These are phyloP conservation scores for Hydnum rufescens DNA, from an alignment of 768 basidiomycete genomes.

Conservation along the genomic window DNA sequence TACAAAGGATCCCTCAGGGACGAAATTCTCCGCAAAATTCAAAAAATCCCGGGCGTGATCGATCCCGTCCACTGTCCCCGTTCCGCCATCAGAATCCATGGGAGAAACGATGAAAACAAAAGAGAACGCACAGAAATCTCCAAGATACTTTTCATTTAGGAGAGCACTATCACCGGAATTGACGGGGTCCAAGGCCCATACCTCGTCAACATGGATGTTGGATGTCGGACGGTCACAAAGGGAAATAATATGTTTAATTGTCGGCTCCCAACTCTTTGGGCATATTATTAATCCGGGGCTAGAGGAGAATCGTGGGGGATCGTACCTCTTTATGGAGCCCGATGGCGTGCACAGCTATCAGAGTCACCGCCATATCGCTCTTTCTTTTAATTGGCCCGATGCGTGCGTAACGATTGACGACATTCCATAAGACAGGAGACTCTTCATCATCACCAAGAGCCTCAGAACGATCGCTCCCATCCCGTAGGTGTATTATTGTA, in stretches of 20 bases:
- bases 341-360: slow-evolving; percentile 39
- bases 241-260: slow-evolving; percentile 30
- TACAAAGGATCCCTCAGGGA: slow-evolving; percentile 25
- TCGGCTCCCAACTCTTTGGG: slow-evolving; percentile 60
- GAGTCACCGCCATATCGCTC: background rate
- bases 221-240: slow-evolving; percentile 17
- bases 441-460: too few species aligned
- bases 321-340: slow-evolving; percentile 75
- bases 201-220: slow-evolving; percentile 33
- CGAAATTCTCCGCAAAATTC: slow-evolving; percentile 48
- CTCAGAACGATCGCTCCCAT: too few species aligned
- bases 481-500: too few species aligned
- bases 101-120: background rate
- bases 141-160: slow-evolving; percentile 38
- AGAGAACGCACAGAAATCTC: slow-evolving; percentile 34
- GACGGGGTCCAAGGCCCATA: slow-evolving; percentile 70
- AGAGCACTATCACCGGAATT: slow-evolving; percentile 74
- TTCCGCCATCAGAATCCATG: background rate
- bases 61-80: slow-evolving; percentile 44
- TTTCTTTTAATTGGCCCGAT: background rate
- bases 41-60: slow-evolving; percentile 62
- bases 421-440: background rate
- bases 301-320: background rate
- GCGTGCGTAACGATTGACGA: background rate
- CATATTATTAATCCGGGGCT: background rate